Conservation (phyloP, 139 green algal species). For the Coelastrella sp. region DNA sequence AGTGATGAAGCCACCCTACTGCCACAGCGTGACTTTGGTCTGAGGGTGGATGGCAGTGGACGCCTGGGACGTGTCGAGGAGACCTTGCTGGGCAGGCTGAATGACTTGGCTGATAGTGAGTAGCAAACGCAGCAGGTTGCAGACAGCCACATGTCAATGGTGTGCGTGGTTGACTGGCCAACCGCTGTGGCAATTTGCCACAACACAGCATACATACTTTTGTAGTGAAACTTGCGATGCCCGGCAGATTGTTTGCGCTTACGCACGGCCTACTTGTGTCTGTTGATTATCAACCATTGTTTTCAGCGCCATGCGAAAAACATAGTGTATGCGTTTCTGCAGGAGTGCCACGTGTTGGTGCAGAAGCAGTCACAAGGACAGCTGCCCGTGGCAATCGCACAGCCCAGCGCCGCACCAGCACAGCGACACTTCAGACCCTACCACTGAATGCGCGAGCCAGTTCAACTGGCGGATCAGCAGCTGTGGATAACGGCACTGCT, state of each 20-base stretch:
- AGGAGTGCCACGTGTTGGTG: background rate
- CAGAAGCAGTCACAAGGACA: background rate
- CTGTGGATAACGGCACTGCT: background rate
- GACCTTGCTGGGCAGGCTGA: background rate
- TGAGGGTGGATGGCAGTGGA: background rate
- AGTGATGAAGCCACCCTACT: background rate
- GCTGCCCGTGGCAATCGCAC: background rate
- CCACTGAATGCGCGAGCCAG: background rate
- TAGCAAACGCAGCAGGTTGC: no score
- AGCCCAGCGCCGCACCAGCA: background rate
- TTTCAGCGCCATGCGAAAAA: background rate
- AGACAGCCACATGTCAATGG: no score
- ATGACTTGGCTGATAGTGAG: background rate
- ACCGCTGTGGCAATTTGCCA: no score
- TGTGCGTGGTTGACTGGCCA: no score
- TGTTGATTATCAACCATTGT: background rate
- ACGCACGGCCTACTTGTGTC: no score
- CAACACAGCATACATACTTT: no score
- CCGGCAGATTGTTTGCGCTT: no score
- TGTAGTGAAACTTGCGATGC: no score
- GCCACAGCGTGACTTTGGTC: background rate
- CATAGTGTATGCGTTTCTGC: background rate
- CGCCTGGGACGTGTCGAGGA: background rate
- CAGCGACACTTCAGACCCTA: background rate
- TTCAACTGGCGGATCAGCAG: background rate